These are phyloP conservation scores for Termitomyces sp. DNA, from an alignment of 768 basidiomycete species.

Conservation along the genomic window DNA sequence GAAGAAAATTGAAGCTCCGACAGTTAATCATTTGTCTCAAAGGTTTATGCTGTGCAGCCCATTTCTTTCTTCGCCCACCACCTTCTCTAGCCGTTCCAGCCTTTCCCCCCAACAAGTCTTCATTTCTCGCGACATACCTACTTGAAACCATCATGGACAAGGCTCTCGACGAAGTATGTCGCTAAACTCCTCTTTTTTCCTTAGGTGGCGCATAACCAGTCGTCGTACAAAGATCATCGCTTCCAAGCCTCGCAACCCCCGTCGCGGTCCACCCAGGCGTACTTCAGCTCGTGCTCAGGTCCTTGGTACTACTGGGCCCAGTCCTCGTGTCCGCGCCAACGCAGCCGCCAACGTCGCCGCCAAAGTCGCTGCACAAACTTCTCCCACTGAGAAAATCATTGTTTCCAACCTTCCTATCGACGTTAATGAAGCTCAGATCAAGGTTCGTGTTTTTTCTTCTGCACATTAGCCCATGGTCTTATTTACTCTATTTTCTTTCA, in stretches of 20 bases:
- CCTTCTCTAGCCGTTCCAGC: slow-evolving; percentile 22
- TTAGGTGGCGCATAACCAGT: slow-evolving; percentile 19
- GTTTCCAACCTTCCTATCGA: slow-evolving; percentile 91
- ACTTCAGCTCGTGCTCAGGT: slow-evolving; percentile 50
- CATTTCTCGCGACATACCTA: slow-evolving; percentile 12
- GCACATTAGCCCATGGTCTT: not conserved
- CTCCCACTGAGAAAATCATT: slow-evolving; percentile 83
- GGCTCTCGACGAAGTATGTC: slow-evolving; percentile 74
- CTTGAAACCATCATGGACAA: slow-evolving; percentile 57
- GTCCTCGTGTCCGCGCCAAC: slow-evolving; percentile 50
- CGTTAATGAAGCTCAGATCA: slow-evolving; percentile 91
- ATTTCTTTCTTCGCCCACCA: slow-evolving; percentile 14
- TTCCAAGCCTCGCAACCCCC: slow-evolving; percentile 48
- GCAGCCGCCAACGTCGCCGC: slow-evolving; percentile 30
- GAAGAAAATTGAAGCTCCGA: slow-evolving; percentile 37
- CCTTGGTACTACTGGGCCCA: slow-evolving; percentile 47
- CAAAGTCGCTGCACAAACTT: slow-evolving; percentile 33
- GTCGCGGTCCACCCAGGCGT: slow-evolving; percentile 39
- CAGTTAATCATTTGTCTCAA: slow-evolving; percentile 18
- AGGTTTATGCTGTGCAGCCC: slow-evolving; percentile 13
- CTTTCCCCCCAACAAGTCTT: slow-evolving; percentile 21
- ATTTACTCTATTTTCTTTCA: slow-evolving; percentile 25
- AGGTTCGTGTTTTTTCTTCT: slow-evolving; percentile 48
- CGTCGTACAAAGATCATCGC: slow-evolving; percentile 55
- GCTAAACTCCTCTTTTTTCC: slow-evolving; percentile 9